Percentiles rank a stretch among this genome's conserved stretches.
phyloP scores from a whole-genome alignment of 257 asterid species.

The Fraxinus cuspidata region DNA sequence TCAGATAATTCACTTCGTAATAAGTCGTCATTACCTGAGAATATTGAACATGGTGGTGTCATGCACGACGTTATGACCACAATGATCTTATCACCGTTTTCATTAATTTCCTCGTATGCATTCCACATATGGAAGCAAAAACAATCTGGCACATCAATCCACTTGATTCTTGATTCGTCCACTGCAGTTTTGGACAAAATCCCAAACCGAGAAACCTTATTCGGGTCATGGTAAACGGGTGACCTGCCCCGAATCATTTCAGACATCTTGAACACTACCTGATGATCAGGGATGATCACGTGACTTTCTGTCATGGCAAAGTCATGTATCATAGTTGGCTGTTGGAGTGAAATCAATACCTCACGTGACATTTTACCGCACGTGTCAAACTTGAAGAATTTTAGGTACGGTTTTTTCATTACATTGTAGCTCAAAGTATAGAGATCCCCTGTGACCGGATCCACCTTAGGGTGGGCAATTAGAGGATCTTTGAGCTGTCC shows the following conservation, averaged over 20 bases:
- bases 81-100: slow-evolving; percentile 25
- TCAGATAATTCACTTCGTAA: slow-evolving; percentile 39
- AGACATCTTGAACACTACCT: slow-evolving; percentile 52
- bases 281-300: slow-evolving; percentile 71
- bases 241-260: slow-evolving; percentile 53
- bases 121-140: slow-evolving; percentile 67
- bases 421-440: slow-evolving; percentile 50
- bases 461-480: slow-evolving; percentile 68
- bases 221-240: slow-evolving; percentile 44
- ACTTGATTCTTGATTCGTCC: slow-evolving; percentile 40
- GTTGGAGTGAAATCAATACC: slow-evolving; percentile 36
- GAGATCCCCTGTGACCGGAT: slow-evolving; percentile 57
- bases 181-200: slow-evolving; percentile 36
- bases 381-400: slow-evolving; percentile 42
- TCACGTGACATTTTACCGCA: slow-evolving; percentile 48
- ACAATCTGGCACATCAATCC: slow-evolving; percentile 58
- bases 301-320: slow-evolving; percentile 51
- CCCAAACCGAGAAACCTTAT: slow-evolving; percentile 49
- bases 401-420: slow-evolving; percentile 41
- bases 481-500: slow-evolving; percentile 44
- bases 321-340: slow-evolving; percentile 65
- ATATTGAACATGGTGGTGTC: slow-evolving; percentile 47
- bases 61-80: slow-evolving; percentile 52
- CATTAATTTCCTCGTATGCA: slow-evolving; percentile 61
- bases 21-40: slow-evolving; percentile 11